Evolutionary conservation across 83 land plant species (phyloP).

Genomic region (Isoetes engelmannii): DNA sequence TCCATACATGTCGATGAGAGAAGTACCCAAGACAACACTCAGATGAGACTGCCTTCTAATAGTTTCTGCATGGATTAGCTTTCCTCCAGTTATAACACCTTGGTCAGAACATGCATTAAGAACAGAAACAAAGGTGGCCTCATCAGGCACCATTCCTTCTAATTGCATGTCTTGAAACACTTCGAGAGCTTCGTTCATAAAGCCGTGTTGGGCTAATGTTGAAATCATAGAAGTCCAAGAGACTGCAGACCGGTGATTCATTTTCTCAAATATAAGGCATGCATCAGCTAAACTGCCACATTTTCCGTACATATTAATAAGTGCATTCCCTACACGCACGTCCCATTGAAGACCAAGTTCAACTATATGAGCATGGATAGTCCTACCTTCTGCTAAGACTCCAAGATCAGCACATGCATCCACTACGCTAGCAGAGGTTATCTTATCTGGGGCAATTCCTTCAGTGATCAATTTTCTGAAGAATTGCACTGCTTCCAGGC

Average conservation of each 20-base stretch:
- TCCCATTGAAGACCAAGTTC: constrained; percentile 19
- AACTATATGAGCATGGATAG: constrained; percentile 36
- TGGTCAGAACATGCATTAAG: no score
- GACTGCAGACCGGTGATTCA: constrained; percentile 36
- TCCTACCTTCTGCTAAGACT: constrained; percentile 32
- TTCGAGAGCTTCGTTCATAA: no score
- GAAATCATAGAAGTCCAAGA: constrained; percentile 59
- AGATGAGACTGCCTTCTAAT: no score
- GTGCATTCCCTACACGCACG: constrained; percentile 43
- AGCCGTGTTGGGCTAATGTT: no score
- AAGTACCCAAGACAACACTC: no score
- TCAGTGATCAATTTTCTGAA: constrained; percentile 30
- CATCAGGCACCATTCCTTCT: no score
- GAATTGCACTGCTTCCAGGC: constrained; percentile 24
- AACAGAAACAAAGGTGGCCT: no score
- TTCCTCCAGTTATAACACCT: no score
- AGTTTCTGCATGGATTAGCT: no score
- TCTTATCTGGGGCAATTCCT: constrained; percentile 31
- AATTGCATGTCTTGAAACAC: no score
- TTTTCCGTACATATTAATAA: constrained; percentile 51
- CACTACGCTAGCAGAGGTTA: constrained; percentile 42
- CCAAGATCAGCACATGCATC: constrained; percentile 44
- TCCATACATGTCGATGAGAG: no score
- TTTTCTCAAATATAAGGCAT: constrained; percentile 31
- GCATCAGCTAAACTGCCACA: constrained; percentile 48